phyloP scores from a whole-genome alignment of 768 basidiomycete genomes.

The Tylopilus balloui region DNA sequence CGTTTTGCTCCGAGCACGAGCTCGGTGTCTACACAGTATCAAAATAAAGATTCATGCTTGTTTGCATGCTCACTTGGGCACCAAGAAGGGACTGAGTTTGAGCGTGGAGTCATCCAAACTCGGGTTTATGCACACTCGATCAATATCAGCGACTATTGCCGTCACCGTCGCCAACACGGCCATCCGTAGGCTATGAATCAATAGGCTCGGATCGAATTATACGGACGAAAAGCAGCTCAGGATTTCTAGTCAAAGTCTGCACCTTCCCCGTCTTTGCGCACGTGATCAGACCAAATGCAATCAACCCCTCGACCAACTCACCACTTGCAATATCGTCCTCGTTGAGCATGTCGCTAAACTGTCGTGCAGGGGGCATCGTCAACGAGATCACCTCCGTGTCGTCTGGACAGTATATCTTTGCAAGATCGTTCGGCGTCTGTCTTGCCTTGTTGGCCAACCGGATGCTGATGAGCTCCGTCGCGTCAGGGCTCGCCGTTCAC shows the following conservation, averaged over 20 bases:
- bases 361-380: conserved; percentile 20
- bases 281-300: not conserved
- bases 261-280: conserved; percentile 5
- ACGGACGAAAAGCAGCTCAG: not conserved
- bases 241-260: not conserved
- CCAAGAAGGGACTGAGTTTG: not conserved
- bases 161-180: not conserved
- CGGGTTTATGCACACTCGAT: not conserved
- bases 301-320: not conserved
- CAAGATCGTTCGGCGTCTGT: conserved; percentile 25
- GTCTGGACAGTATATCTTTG: conserved; percentile 16
- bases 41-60: too few species aligned
- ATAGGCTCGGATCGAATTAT: not conserved
- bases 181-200: not conserved
- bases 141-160: not conserved
- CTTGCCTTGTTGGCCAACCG: conserved; percentile 24
- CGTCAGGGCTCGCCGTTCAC: not conserved
- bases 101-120: not conserved
- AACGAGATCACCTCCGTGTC: conserved; percentile 17
- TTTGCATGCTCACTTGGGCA: too few species aligned
- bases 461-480: conserved; percentile 11
- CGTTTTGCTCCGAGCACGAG: too few species aligned
- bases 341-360: conserved; percentile 6
- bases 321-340: conserved; percentile 19
- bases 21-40: too few species aligned